A percentile compares a stretch with the other conserved stretches of the same genome.
These are phyloP conservation scores for Coemansia sp. DNA, from an alignment of 192 early-diverging fungal genomes.

Conservation along the genomic window DNA sequence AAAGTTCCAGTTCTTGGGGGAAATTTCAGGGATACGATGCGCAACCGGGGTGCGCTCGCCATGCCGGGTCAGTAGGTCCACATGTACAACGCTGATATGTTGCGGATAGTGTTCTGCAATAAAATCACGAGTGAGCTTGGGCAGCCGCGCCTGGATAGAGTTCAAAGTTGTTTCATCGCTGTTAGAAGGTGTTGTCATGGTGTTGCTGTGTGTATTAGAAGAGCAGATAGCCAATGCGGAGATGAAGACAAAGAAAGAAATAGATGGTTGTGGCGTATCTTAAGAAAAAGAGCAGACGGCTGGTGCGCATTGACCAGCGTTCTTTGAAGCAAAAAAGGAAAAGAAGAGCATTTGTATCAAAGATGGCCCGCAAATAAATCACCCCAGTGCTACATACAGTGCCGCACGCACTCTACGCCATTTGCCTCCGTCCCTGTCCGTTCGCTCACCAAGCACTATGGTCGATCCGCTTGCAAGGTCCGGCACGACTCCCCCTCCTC, in stretches of 20 bases:
- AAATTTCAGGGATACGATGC: constrained; percentile 16
- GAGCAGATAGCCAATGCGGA: not conserved
- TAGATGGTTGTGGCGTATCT: not conserved
- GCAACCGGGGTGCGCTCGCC: constrained; percentile 49
- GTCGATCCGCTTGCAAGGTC: not conserved
- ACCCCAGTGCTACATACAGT: not conserved
- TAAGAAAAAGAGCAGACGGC: not conserved
- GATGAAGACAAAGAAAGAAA: not conserved
- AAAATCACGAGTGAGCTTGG: constrained; percentile 45
- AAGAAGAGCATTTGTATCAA: not conserved
- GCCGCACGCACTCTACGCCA: not conserved
- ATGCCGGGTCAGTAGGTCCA: constrained; percentile 56
- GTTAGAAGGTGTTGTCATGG: constrained; percentile 15
- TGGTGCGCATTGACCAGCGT: not conserved
- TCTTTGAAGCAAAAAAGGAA: not conserved
- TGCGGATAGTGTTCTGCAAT: constrained; percentile 48
- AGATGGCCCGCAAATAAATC: not conserved
- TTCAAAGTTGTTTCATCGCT: constrained; percentile 4
- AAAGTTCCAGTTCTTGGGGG: constrained; percentile 48
- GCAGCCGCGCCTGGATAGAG: constrained; percentile 28
- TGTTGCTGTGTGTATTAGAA: not conserved
- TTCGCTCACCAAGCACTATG: not conserved
- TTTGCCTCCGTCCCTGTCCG: not conserved
- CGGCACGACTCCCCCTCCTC: no score
- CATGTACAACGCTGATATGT: constrained; percentile 43